A percentile compares a stretch with the other conserved stretches of the same genome.
Conservation (phyloP, 192 early-diverging fungal genomes). For the Podila horticola region DNA sequence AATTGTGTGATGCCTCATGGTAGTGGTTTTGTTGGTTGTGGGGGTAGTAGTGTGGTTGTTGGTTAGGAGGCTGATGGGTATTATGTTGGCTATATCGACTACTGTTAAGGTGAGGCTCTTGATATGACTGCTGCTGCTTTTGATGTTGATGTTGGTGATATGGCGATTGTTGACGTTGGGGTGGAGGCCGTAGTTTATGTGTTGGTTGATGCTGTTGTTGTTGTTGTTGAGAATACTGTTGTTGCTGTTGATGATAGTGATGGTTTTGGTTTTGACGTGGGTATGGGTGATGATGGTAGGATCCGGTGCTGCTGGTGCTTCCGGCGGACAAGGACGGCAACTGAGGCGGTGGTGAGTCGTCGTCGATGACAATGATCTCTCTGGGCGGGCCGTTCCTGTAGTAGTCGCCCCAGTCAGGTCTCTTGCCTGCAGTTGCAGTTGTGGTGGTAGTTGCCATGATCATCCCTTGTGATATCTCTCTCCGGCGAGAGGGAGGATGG, state of each 20-base stretch:
- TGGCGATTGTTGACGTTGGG: background rate
- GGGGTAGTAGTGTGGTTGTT: background rate
- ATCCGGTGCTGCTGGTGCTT: slow-evolving; percentile 8
- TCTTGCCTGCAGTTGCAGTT: slow-evolving; percentile 14
- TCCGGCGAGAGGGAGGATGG: no score
- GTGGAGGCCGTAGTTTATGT: background rate
- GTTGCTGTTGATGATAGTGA: slow-evolving; percentile 10
- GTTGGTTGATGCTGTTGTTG: background rate
- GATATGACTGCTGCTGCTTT: background rate
- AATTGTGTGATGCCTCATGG: background rate
- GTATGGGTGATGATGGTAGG: slow-evolving; percentile 15
- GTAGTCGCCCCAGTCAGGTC: slow-evolving; percentile 37
- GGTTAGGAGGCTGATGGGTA: background rate
- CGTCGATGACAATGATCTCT: slow-evolving; percentile 54
- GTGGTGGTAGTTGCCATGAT: background rate
- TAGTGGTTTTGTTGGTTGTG: background rate
- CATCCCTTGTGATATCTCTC: background rate
- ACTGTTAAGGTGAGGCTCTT: background rate
- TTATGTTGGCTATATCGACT: no score
- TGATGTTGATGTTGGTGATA: slow-evolving; percentile 4
- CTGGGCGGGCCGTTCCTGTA: slow-evolving; percentile 47
- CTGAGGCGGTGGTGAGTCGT: slow-evolving; percentile 40
- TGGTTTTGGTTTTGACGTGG: slow-evolving; percentile 4
- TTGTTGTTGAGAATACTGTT: background rate
- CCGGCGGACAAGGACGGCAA: slow-evolving; percentile 17